phyloP scores from a whole-genome alignment of 805 yeast species.

The Isabelozyma rhagii region DNA sequence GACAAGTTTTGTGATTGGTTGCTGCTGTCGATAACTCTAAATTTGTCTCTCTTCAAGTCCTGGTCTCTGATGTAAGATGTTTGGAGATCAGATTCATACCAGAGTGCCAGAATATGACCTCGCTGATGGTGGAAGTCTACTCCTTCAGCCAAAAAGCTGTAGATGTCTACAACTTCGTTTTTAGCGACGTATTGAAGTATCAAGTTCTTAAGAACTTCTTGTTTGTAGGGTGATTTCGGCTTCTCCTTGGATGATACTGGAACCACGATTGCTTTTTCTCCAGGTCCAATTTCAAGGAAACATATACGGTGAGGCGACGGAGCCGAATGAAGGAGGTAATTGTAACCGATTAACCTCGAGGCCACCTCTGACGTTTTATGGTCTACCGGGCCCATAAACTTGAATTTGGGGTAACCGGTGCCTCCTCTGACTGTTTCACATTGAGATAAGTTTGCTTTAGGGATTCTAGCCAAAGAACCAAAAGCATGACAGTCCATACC shows the following conservation, averaged over 20 bases:
- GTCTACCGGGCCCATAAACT: conserved; percentile 17
- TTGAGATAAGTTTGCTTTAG: neutral
- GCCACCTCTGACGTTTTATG: conserved; percentile 22
- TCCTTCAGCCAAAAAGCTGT: neutral
- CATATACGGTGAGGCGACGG: conserved; percentile 27
- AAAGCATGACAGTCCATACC: conserved; percentile 13
- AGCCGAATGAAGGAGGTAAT: conserved; percentile 25
- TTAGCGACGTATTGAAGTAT: neutral
- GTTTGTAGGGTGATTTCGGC: neutral
- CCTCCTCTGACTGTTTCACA: neutral
- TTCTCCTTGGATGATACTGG: conserved; percentile 10
- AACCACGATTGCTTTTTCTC: conserved; percentile 18
- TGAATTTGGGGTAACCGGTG: conserved; percentile 13
- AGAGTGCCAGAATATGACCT: neutral
- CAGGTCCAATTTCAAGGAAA: conserved; percentile 22
- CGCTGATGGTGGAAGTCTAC: neutral
- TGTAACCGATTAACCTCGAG: conserved; percentile 28
- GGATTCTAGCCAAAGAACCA: conserved; percentile 5
- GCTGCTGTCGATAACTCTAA: neutral
- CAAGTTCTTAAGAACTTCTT: neutral
- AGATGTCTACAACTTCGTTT: neutral
- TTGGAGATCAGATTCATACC: neutral
- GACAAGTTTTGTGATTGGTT: conserved; percentile 2
- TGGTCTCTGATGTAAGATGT: neutral
- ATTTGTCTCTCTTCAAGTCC: conserved; percentile 1